Evolutionary conservation across 2,329 filamentous ascomycete species (phyloP).

Genomic region (Fusarium citri): DNA sequence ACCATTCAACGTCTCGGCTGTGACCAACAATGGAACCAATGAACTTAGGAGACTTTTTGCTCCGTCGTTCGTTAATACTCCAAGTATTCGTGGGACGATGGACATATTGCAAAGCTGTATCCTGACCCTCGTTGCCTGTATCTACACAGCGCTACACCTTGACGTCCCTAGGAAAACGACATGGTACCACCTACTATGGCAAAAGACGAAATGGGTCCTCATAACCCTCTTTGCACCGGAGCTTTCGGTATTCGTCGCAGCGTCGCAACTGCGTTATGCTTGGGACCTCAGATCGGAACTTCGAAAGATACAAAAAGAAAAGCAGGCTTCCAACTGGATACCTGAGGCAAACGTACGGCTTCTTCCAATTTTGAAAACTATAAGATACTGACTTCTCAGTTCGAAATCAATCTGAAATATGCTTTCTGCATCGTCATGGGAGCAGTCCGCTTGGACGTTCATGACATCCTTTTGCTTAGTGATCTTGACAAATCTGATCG

Average conservation of each 20-base stretch:
- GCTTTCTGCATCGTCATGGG: conserved; percentile 8
- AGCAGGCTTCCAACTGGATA: fast-evolving
- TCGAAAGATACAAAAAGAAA: not conserved
- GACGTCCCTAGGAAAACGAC: not conserved
- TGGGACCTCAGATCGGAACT: not conserved
- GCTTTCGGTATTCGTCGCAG: fast-evolving
- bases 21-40: not conserved
- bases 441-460: not conserved
- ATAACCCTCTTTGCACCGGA: not conserved
- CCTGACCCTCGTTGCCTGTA: conserved; percentile 1
- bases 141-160: conserved; percentile 4
- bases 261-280: not conserved
- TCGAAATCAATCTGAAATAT: not conserved
- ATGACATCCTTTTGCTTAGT: not conserved
- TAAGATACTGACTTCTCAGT: not conserved
- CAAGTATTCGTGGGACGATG: not conserved
- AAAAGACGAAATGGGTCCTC: not conserved
- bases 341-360: not conserved
- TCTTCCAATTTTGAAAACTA: fast-evolving
- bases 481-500: not conserved
- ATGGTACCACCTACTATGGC: not conserved
- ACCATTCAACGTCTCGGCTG: not conserved
- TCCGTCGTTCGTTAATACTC: not conserved
- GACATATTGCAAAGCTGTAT: conserved; percentile 9
- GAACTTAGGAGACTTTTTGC: not conserved